Conservation (phyloP, 768 basidiomycete species). For the Rhizopogon vinicolor region DNA sequence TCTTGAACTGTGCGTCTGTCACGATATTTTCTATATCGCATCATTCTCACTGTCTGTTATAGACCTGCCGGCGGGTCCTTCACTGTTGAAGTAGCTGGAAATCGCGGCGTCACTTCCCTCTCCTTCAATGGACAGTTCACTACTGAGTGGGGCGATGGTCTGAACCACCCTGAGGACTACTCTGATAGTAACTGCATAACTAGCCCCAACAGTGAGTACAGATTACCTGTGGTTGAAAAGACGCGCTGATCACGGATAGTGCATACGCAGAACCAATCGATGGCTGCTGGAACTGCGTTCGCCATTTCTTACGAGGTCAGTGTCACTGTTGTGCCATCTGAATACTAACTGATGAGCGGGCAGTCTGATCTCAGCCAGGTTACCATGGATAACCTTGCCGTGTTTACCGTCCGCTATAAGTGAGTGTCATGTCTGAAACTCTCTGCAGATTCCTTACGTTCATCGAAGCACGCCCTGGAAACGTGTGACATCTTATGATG, state of each 20-base stretch:
- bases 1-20: slow-evolving; percentile 33
- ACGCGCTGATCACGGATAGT: slow-evolving; percentile 26
- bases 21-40: background rate
- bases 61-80: slow-evolving; percentile 48
- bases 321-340: background rate
- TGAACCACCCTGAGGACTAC: slow-evolving; percentile 38
- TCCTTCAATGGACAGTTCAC: slow-evolving; percentile 35
- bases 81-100: slow-evolving; percentile 44
- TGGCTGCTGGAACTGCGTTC: slow-evolving; percentile 51
- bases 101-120: slow-evolving; percentile 43
- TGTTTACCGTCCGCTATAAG: slow-evolving; percentile 49
- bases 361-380: slow-evolving; percentile 45
- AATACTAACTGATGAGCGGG: background rate
- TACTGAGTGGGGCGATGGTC: slow-evolving; percentile 44
- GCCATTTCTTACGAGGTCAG: slow-evolving; percentile 48
- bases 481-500: slow-evolving; percentile 40
- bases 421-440: slow-evolving; percentile 15
- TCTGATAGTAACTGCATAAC: slow-evolving; percentile 36
- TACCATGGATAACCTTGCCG: slow-evolving; percentile 43
- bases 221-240: background rate
- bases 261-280: slow-evolving; percentile 47
- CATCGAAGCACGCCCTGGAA: slow-evolving; percentile 46
- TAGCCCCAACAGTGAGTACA: slow-evolving; percentile 41
- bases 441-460: background rate
- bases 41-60: background rate